Evolutionary conservation across 805 yeast genomes (phyloP).

Genomic region (Lipomyces spencermartinsiae): DNA sequence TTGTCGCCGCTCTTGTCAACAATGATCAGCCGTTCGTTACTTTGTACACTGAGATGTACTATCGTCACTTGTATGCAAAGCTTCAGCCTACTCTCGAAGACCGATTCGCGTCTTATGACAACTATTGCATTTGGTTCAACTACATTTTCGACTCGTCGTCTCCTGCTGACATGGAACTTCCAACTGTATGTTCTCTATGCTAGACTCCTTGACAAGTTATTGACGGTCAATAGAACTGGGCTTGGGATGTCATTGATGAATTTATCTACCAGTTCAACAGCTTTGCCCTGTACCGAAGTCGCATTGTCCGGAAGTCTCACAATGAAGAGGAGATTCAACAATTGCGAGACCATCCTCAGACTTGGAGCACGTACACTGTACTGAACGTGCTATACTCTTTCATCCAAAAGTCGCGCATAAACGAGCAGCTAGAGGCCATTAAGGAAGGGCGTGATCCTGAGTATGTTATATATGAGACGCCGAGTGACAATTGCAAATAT

Average conservation of each 20-base stretch:
- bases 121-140: slow-evolving; percentile 57
- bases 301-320: slow-evolving; percentile 46
- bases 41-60: slow-evolving; percentile 57
- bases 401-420: slow-evolving; percentile 51
- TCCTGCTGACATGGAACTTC: slow-evolving; percentile 55
- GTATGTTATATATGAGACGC: neutral
- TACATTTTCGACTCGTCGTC: slow-evolving; percentile 53
- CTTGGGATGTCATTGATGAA: slow-evolving; percentile 61
- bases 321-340: slow-evolving; percentile 51
- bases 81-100: slow-evolving; percentile 53
- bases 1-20: slow-evolving; percentile 53
- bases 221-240: slow-evolving; percentile 47
- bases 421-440: slow-evolving; percentile 50
- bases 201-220: neutral
- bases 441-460: slow-evolving; percentile 44
- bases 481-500: neutral
- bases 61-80: slow-evolving; percentile 57
- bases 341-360: slow-evolving; percentile 50
- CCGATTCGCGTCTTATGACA: slow-evolving; percentile 55
- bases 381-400: slow-evolving; percentile 57
- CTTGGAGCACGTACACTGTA: slow-evolving; percentile 57
- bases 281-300: slow-evolving; percentile 52
- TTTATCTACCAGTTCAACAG: slow-evolving; percentile 59
- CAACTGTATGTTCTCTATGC: slow-evolving; percentile 42
- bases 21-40: slow-evolving; percentile 55